Percentiles rank a stretch among this genome's conserved stretches.
phyloP scores from a whole-genome alignment of 768 basidiomycete species.

The Brasilioporus rufonigricans region DNA sequence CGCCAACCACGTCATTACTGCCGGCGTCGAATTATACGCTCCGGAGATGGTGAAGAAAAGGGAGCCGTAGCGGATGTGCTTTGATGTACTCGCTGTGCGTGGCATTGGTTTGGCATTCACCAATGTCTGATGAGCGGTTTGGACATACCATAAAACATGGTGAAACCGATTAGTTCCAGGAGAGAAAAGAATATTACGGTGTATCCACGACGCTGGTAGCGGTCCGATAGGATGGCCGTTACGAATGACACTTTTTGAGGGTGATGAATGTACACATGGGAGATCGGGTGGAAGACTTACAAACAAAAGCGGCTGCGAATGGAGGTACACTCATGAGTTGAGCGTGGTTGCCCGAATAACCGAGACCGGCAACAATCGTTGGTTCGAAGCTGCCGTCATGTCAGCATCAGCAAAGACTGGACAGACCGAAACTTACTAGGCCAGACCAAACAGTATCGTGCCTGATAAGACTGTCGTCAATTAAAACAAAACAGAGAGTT shows the following conservation, averaged over 20 bases:
- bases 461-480: constrained; percentile 17
- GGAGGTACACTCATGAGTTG: constrained; percentile 61
- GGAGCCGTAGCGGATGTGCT: constrained; percentile 47
- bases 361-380: constrained; percentile 48
- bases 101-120: neutral
- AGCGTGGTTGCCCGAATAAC: constrained; percentile 51
- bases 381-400: constrained; percentile 59
- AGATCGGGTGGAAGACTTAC: constrained; percentile 38
- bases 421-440: constrained; percentile 21
- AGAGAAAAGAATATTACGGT: constrained; percentile 43
- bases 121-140: neutral
- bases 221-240: constrained; percentile 51
- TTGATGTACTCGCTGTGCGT: constrained; percentile 26
- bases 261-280: neutral
- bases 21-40: constrained; percentile 34
- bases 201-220: constrained; percentile 49
- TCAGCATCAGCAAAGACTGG: constrained; percentile 31
- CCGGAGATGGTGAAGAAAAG: constrained; percentile 57
- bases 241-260: constrained; percentile 2
- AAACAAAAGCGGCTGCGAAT: neutral
- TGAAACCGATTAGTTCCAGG: constrained; percentile 49
- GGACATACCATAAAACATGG: constrained; percentile 44
- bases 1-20: neutral
- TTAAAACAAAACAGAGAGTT: neutral
- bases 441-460: constrained; percentile 13